Conservation (phyloP, 148 eudicot genomes). For the Bassia scoparia region DNA sequence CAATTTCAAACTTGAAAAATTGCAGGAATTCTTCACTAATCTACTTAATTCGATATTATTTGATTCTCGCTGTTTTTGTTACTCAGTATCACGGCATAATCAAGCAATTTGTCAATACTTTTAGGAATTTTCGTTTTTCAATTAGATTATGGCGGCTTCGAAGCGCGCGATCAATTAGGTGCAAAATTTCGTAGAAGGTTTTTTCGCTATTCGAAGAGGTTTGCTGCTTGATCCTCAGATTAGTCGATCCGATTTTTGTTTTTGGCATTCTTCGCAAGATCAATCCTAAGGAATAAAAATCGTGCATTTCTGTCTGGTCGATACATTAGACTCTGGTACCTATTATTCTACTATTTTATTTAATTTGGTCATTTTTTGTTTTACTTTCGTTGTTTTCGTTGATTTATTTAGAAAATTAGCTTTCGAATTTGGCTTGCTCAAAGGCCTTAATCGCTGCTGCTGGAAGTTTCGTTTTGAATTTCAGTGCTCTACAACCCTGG, state of each 20-base stretch:
- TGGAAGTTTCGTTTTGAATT: too few relatives aligned
- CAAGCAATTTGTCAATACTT: background rate
- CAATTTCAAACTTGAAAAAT: background rate
- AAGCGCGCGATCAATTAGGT: too few relatives aligned
- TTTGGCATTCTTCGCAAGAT: constrained; percentile 46
- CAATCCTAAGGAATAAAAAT: constrained; percentile 42
- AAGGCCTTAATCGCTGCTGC: too few relatives aligned
- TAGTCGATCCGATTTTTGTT: constrained; percentile 23
- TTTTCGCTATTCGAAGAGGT: constrained; percentile 24
- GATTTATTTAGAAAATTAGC: too few relatives aligned
- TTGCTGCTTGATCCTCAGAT: constrained; percentile 12
- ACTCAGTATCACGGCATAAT: background rate
- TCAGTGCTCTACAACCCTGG: too few relatives aligned
- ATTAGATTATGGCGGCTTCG: too few relatives aligned
- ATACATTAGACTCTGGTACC: constrained; percentile 63
- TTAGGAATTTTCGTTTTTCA: constrained; percentile 15
- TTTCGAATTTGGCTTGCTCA: too few relatives aligned
- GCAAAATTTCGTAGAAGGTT: constrained; percentile 18
- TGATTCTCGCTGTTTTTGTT: background rate
- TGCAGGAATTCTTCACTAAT: background rate
- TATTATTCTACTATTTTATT: background rate
- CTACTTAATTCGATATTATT: too few relatives aligned
- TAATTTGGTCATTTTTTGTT: background rate
- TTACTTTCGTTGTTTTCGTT: background rate
- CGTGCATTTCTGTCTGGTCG: constrained; percentile 74